Evolutionary conservation across 106 monocot genomes (phyloP).

Genomic region (Dendrobium nobile): DNA sequence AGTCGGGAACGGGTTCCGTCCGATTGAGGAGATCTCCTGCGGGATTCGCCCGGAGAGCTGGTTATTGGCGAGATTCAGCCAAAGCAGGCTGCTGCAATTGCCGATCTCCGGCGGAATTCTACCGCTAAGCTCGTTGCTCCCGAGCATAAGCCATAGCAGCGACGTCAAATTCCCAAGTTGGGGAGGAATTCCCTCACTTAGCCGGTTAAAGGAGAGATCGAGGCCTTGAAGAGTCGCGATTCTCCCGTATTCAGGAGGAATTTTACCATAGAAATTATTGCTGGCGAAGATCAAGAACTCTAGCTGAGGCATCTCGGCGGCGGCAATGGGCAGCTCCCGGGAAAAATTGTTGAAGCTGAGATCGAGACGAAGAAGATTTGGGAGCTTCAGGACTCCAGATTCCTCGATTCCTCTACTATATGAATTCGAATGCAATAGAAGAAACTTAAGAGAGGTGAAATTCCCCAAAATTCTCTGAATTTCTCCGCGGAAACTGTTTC

Average conservation of each 20-base stretch:
- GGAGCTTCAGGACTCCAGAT: constrained; percentile 53
- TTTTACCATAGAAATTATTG: constrained; percentile 58
- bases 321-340: constrained; percentile 33
- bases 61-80: constrained; percentile 82
- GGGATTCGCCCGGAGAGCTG: constrained; percentile 53
- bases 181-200: constrained; percentile 54
- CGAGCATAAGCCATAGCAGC: constrained; percentile 76
- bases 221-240: constrained; percentile 47
- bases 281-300: constrained; percentile 47
- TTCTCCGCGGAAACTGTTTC: constrained; percentile 47
- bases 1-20: constrained; percentile 44
- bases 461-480: constrained; percentile 49
- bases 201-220: constrained; percentile 65
- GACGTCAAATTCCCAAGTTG: constrained; percentile 59
- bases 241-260: constrained; percentile 45
- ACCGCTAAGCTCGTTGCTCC: constrained; percentile 51
- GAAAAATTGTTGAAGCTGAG: constrained; percentile 72
- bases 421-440: constrained; percentile 48
- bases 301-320: constrained; percentile 34
- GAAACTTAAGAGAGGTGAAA: constrained; percentile 31
- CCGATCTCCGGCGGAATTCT: constrained; percentile 76
- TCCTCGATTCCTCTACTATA: constrained; percentile 49
- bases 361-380: constrained; percentile 33
- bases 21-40: constrained; percentile 37
- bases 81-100: constrained; percentile 63